Evolutionary conservation across 768 basidiomycete genomes (phyloP), one percentile per base, ranked within the genome.

Genomic region (Cystobasidium ongulense): DNA sequence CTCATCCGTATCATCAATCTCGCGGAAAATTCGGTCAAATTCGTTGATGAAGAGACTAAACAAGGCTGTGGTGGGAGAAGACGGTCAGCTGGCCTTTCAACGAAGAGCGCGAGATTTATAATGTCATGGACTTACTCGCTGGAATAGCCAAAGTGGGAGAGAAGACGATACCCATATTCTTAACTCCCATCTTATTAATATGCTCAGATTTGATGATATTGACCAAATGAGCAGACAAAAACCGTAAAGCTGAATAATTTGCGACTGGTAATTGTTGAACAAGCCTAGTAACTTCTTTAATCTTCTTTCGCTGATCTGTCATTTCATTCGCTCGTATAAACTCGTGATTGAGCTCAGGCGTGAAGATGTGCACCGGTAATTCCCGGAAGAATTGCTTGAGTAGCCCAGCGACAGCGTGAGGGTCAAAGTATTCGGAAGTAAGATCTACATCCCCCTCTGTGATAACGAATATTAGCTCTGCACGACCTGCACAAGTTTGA

Each of bases 91-190:
- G n/a, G 33, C 21, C 11, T 11, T 27, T 50, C 68, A 10, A 71
- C 1, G 5, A 15, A 2, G 10, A 36, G n/a, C n/a, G 11, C 18
- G 63, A 38, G 11, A 64, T 1, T 8, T 7, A 64, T 36, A 18
- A 15, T 18, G 13, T 2, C 10, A 61, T 38, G 36, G 3, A 61
- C 68, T 54, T 43, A 71, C 68, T 92, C 1, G 95, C 95, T n/a
- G 95, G 95, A 77, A 99, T 96, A 53, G 92, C 93, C 15, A 99
- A 84, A 0, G 96, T 98, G 1, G 96, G 96, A 76, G 92, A 94
- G 83, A 98, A 97, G 27, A 98, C 95, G 74, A 99, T 98, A 21
- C 95, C 94, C 31, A 99, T 92, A 80, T 99, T 99, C 57, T 95
- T 88, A 87, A 98, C 89, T 50, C 90, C 94, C 96, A 99, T 99